phyloP scores from a whole-genome alignment of 768 basidiomycete genomes.

The Leccinum fibrillosum region DNA sequence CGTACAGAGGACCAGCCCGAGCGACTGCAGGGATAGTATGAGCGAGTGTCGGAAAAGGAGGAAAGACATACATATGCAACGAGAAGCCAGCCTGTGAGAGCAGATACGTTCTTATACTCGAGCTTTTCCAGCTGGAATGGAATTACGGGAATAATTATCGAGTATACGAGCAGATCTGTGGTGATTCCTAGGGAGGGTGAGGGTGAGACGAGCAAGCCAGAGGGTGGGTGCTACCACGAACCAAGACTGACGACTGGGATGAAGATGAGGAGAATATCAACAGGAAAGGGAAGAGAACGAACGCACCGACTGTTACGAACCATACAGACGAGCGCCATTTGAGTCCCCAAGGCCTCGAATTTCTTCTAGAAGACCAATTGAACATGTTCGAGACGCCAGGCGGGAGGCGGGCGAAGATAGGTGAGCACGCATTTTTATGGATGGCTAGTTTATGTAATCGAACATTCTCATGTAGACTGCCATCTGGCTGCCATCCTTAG shows the following conservation, averaged over 20 bases:
- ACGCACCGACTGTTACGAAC: constrained; percentile 48
- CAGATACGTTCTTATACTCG: constrained; percentile 43
- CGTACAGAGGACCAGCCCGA: constrained; percentile 54
- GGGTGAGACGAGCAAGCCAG: not conserved
- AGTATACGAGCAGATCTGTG: constrained; percentile 58
- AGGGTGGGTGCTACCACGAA: constrained; percentile 20
- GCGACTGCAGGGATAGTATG: constrained; percentile 38
- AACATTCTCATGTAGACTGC: not conserved
- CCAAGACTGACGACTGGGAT: constrained; percentile 47
- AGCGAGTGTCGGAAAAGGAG: not conserved
- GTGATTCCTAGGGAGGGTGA: constrained; percentile 30
- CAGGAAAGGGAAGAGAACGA: not conserved
- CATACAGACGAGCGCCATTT: constrained; percentile 57
- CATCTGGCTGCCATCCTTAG: no score
- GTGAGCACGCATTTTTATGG: constrained; percentile 6
- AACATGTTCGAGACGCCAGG: not conserved
- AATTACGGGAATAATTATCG: constrained; percentile 59
- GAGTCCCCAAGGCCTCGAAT: constrained; percentile 40
- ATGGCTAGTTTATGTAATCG: not conserved
- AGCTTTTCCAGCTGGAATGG: constrained; percentile 59
- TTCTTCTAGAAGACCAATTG: not conserved
- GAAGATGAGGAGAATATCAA: not conserved
- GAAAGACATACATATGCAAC: constrained; percentile 49
- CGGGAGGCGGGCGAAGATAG: not conserved
- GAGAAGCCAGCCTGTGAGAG: constrained; percentile 57